phyloP scores from a whole-genome alignment of 2,329 filamentous ascomycete species.

The Trichoderma sp. region DNA sequence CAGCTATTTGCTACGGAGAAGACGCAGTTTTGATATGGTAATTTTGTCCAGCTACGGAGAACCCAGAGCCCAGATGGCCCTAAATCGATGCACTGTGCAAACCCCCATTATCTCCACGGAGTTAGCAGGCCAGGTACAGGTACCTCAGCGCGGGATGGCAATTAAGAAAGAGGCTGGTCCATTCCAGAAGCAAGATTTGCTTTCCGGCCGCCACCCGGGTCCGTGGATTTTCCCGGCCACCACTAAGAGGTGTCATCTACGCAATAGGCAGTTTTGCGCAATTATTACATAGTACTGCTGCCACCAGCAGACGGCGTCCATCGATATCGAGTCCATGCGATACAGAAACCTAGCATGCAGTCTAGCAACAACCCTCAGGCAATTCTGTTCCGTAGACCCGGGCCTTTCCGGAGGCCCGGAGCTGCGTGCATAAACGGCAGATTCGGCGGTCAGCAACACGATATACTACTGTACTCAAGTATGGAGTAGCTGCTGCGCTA shows the following conservation, averaged over 20 bases:
- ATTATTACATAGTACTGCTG: neutral
- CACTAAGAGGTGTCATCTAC: neutral
- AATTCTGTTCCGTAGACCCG: neutral
- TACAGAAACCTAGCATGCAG: neutral
- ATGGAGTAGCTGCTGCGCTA: neutral
- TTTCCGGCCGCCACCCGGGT: slow-evolving; percentile 3
- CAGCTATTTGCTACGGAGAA: neutral
- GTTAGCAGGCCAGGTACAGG: neutral
- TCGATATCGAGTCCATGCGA: neutral
- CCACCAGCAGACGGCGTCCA: neutral
- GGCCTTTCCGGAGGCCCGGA: neutral
- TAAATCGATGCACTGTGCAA: neutral
- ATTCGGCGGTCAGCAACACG: slow-evolving; percentile 15
- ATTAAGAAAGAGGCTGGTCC: neutral
- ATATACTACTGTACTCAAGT: neutral
- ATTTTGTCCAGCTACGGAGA: neutral
- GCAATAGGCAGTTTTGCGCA: neutral
- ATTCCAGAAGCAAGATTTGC: neutral
- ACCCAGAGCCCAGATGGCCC: neutral
- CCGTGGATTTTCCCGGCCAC: neutral
- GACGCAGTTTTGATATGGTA: neutral
- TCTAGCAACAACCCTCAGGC: neutral
- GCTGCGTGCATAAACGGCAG: neutral
- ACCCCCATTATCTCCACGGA: neutral
- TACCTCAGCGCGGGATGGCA: no score